These are phyloP conservation scores for Xylaria sp. DNA, from an alignment of 2,329 filamentous ascomycete species.

Conservation along the genomic window DNA sequence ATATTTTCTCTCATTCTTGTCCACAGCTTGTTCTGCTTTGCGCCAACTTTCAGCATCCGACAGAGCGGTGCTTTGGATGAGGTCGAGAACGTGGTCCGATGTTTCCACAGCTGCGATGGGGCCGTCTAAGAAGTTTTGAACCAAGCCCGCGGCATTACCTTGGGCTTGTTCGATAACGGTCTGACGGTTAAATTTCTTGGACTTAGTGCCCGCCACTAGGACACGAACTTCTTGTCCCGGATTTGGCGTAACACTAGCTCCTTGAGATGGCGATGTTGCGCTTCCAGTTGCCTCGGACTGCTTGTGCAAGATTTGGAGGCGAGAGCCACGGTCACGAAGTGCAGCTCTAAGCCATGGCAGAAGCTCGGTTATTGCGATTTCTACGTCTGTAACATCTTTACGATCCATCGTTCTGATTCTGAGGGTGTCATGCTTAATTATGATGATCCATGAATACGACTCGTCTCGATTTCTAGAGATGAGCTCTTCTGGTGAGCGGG, in stretches of 20 bases:
- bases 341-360: conserved; percentile 84
- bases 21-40: conserved; percentile 79
- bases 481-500: conserved; percentile 81
- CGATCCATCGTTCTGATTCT: conserved; percentile 83
- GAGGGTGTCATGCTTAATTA: conserved; percentile 82
- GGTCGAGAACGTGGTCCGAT: conserved; percentile 81
- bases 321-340: conserved; percentile 77
- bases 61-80: conserved; percentile 77
- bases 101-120: conserved; percentile 90
- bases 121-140: conserved; percentile 77
- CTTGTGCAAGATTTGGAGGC: conserved; percentile 37
- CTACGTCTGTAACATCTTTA: conserved; percentile 79
- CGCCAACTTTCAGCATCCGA: conserved; percentile 88
- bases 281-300: conserved; percentile 29
- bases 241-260: conserved; percentile 46
- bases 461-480: conserved; percentile 80
- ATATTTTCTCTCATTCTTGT: conserved; percentile 82
- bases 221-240: conserved; percentile 81
- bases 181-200: conserved; percentile 90
- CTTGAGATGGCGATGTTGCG: conserved; percentile 30
- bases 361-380: conserved; percentile 78
- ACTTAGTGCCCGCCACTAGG: conserved; percentile 82
- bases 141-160: conserved; percentile 66
- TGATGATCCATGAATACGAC: conserved; percentile 85
- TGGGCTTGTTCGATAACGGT: conserved; percentile 85